Evolutionary conservation across 1,139 yeast species (phyloP).

Genomic region (Pichia sp.): DNA sequence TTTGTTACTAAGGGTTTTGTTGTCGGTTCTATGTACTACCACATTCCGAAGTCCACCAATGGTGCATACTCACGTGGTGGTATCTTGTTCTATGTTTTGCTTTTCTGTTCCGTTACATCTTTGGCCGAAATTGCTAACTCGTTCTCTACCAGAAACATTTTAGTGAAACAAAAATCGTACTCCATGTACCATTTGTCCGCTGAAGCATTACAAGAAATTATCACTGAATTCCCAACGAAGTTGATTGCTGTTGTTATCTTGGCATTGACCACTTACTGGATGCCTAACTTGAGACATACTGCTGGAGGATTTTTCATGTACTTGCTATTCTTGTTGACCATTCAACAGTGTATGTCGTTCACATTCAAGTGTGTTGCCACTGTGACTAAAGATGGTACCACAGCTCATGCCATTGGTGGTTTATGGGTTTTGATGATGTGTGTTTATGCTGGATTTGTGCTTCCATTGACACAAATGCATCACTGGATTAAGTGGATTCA

Average conservation of each 20-base stretch:
- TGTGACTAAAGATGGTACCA: conserved; percentile 44
- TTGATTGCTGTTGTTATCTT: conserved; percentile 33
- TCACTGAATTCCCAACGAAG: conserved; percentile 40
- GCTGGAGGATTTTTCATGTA: conserved; percentile 43
- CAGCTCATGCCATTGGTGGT: conserved; percentile 52
- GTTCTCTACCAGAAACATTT: conserved; percentile 41
- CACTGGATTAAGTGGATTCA: conserved; percentile 63
- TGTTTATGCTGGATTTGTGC: conserved; percentile 52
- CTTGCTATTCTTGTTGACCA: conserved; percentile 39
- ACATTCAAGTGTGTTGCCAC: conserved; percentile 45
- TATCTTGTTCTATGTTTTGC: conserved; percentile 39
- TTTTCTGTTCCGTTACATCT: conserved; percentile 41
- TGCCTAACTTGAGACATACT: conserved; percentile 40
- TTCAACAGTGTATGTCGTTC: conserved; percentile 39
- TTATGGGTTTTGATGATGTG: conserved; percentile 42
- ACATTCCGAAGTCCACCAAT: conserved; percentile 31
- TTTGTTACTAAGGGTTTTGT: conserved; percentile 42
- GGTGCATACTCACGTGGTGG: conserved; percentile 39
- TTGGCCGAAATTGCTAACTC: conserved; percentile 40
- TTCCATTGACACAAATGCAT: conserved; percentile 54
- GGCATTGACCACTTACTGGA: conserved; percentile 38
- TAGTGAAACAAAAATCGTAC: conserved; percentile 41
- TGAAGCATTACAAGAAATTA: conserved; percentile 41
- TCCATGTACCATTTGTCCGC: conserved; percentile 44
- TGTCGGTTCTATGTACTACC: conserved; percentile 39